Evolutionary conservation across 768 basidiomycete species (phyloP).

Genomic region (Pluteus cervinus): DNA sequence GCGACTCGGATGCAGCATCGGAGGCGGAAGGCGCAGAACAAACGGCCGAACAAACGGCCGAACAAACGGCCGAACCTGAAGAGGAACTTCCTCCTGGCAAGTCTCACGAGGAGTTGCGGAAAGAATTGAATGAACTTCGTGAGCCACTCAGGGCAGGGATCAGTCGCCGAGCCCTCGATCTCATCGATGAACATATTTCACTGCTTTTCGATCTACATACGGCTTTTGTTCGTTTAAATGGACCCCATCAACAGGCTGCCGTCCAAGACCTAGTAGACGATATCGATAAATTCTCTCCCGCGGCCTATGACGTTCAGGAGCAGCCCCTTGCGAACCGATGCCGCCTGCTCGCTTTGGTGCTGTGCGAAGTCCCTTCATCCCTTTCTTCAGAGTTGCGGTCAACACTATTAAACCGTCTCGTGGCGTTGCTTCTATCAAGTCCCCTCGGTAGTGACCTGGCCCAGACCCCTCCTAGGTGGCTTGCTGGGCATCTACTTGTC

Average conservation of each 20-base stretch:
- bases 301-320: conserved; percentile 64
- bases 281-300: conserved; percentile 61
- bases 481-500: conserved; percentile 79
- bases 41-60: conserved; percentile 1
- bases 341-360: conserved; percentile 77
- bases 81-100: conserved; percentile 26
- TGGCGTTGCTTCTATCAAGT: conserved; percentile 60
- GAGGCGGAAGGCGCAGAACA: conserved; percentile 7
- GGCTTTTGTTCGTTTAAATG: conserved; percentile 67
- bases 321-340: conserved; percentile 77
- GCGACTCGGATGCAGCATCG: conserved; percentile 18
- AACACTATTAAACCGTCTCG: conserved; percentile 58
- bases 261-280: conserved; percentile 73
- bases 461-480: conserved; percentile 83
- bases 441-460: conserved; percentile 46
- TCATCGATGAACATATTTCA: conserved; percentile 84
- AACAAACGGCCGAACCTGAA: conserved; percentile 8
- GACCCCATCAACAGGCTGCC: conserved; percentile 55
- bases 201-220: conserved; percentile 85
- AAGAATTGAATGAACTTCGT: conserved; percentile 59
- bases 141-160: conserved; percentile 61
- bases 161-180: conserved; percentile 60
- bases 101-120: conserved; percentile 56
- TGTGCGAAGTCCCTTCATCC: conserved; percentile 67
- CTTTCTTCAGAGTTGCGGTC: conserved; percentile 47